These are phyloP conservation scores for Trichosporon sp. DNA, from an alignment of 1,284 basidiomycete genomes.

Conservation along the genomic window DNA sequence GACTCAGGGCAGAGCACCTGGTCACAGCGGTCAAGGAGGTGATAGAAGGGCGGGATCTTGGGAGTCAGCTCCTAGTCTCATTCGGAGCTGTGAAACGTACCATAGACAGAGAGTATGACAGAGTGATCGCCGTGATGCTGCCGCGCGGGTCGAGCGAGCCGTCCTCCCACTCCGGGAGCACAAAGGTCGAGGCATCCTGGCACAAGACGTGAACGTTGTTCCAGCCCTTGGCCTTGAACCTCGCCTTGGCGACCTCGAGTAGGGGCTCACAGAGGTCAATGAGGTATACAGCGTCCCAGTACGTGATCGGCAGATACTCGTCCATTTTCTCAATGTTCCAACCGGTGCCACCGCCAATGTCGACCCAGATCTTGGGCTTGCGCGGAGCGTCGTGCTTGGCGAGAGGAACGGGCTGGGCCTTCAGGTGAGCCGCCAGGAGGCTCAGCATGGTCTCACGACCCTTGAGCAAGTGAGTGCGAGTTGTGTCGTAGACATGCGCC, in stretches of 20 bases:
- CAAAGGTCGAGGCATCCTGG: conserved; percentile 67
- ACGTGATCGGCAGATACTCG: conserved; percentile 59
- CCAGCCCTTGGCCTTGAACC: conserved; percentile 66
- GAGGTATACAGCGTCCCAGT: conserved; percentile 68
- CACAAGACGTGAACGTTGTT: conserved; percentile 68
- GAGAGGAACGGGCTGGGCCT: conserved; percentile 44
- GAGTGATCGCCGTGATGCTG: conserved; percentile 59
- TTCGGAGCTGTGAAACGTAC: conserved; percentile 41
- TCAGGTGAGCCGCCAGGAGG: conserved; percentile 64
- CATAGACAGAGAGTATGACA: conserved; percentile 71
- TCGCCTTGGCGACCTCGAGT: conserved; percentile 63
- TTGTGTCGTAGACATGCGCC: conserved; percentile 64
- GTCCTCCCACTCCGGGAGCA: conserved; percentile 58
- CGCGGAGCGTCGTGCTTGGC: conserved; percentile 1
- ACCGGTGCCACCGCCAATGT: conserved; percentile 75
- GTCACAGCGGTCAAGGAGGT: conserved; percentile 65
- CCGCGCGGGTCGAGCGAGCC: conserved; percentile 56
- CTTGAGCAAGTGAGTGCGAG: conserved; percentile 58
- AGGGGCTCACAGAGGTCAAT: conserved; percentile 70
- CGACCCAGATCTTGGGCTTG: conserved; percentile 61
- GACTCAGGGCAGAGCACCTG: conserved; percentile 61
- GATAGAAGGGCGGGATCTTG: conserved; percentile 66
- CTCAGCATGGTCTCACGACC: conserved; percentile 65
- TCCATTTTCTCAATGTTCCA: conserved; percentile 78
- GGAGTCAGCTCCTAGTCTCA: background rate